phyloP scores from a whole-genome alignment of 306 rosid species.

The Corylus heterophylla region DNA sequence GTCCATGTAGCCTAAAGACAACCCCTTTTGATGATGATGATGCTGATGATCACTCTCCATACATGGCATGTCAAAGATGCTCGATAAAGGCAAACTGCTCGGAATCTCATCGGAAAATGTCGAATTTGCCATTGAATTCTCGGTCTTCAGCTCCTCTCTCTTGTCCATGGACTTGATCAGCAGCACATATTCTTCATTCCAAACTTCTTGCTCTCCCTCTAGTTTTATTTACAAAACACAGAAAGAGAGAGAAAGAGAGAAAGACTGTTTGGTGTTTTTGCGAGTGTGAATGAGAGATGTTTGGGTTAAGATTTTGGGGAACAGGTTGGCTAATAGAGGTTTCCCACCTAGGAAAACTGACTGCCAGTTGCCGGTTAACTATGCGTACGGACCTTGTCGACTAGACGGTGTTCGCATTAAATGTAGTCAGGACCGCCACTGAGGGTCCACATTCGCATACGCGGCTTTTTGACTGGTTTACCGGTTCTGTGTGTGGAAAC shows the following conservation, averaged over 20 bases:
- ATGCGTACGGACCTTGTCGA: conserved; percentile 39
- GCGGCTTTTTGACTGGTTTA: conserved; percentile 74
- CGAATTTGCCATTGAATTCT: conserved; percentile 41
- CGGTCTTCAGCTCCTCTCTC: conserved; percentile 35
- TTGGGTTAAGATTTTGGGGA: conserved; percentile 61
- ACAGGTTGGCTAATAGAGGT: conserved; percentile 62
- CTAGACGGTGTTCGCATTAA: conserved; percentile 46
- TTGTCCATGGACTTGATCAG: conserved; percentile 46
- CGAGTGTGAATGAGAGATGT: neutral
- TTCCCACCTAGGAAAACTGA: conserved; percentile 55
- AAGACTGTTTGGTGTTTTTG: neutral
- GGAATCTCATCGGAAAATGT: conserved; percentile 58
- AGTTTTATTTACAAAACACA: conserved; percentile 20
- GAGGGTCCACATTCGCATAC: conserved; percentile 49
- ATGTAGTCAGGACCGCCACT: conserved; percentile 33
- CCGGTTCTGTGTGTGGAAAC: conserved; percentile 51
- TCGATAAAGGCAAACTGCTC: conserved; percentile 31
- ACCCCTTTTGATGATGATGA: conserved; percentile 14
- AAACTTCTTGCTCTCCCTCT: conserved; percentile 37
- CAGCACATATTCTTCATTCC: conserved; percentile 51
- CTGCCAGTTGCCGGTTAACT: conserved; percentile 60
- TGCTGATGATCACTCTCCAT: conserved; percentile 15
- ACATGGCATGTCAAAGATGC: conserved; percentile 49
- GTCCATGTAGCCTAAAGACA: conserved; percentile 50
- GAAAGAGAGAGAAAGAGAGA: conserved; percentile 11